Conservation (phyloP, 2,329 filamentous ascomycete species). For the Fusarium sp. region DNA sequence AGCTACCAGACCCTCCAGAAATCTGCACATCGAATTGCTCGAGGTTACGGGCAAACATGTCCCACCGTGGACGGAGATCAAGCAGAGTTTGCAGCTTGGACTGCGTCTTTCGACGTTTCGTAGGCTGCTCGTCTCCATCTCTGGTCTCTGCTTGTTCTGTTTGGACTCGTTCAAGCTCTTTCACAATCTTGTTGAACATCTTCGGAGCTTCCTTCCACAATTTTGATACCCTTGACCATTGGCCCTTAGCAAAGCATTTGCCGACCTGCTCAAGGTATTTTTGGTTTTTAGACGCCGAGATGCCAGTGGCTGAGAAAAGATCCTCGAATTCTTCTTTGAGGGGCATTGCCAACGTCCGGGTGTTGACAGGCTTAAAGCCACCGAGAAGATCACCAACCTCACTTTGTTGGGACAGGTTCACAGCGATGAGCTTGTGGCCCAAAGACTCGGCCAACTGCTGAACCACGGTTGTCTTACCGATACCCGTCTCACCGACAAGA, state of each 20-base stretch:
- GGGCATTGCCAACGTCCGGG: constrained; percentile 86
- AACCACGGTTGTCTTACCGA: constrained; percentile 96
- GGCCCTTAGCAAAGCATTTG: constrained; percentile 82
- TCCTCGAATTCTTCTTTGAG: constrained; percentile 95
- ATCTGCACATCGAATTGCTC: constrained; percentile 85
- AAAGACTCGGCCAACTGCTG: constrained; percentile 89
- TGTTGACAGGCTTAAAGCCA: constrained; percentile 95
- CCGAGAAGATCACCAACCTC: constrained; percentile 96
- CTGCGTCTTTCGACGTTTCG: constrained; percentile 75
- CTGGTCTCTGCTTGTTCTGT: constrained; percentile 53
- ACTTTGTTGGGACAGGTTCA: constrained; percentile 98
- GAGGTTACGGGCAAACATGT: constrained; percentile 79
- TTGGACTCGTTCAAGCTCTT: constrained; percentile 63
- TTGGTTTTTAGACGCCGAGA: constrained; percentile 88
- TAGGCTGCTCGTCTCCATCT: constrained; percentile 64
- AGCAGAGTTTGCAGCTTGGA: constrained; percentile 74
- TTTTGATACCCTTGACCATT: constrained; percentile 88
- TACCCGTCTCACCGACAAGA: constrained; percentile 98
- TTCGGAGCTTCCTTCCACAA: constrained; percentile 90
- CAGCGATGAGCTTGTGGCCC: constrained; percentile 87
- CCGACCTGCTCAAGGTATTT: constrained; percentile 84
- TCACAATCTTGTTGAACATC: constrained; percentile 81
- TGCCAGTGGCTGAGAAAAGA: constrained; percentile 84
- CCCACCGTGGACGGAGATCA: constrained; percentile 77
- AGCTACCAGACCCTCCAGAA: constrained; percentile 76